Percentiles rank a stretch among this genome's conserved stretches.
Evolutionary conservation across 129 eudicot genomes (phyloP).

Genomic region (Tanacetum coccineum): DNA sequence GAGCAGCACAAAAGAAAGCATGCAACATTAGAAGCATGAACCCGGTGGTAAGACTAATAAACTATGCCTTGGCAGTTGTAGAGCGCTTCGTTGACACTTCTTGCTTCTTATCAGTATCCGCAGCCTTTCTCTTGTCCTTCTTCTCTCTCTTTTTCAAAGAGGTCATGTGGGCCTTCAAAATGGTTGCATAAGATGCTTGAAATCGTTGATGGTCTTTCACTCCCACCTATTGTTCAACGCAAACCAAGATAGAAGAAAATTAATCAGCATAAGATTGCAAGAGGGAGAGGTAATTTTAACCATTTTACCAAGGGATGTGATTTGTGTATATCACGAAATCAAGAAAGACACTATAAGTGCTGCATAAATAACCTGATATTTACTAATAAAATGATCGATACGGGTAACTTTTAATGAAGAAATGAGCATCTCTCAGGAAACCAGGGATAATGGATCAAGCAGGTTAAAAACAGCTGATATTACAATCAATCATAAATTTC

Average conservation of each 20-base stretch:
- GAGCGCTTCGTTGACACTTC: conserved; percentile 42
- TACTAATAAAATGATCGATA: no score
- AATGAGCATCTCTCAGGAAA: no score
- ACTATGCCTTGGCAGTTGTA: conserved; percentile 27
- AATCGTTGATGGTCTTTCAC: conserved; percentile 87
- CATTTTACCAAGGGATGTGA: background rate
- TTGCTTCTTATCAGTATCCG: conserved; percentile 52
- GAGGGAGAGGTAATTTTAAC: background rate
- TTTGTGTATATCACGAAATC: no score
- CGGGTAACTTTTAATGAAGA: no score
- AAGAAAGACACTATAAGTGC: no score
- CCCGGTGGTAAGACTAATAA: conserved; percentile 10
- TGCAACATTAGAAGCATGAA: conserved; percentile 10
- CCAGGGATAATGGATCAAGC: no score
- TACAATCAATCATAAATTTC: no score
- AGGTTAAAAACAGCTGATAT: no score
- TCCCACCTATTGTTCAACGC: conserved; percentile 45
- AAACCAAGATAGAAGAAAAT: background rate
- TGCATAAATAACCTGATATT: no score
- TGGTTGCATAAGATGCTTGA: conserved; percentile 86
- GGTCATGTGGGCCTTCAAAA: conserved; percentile 81
- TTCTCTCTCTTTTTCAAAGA: conserved; percentile 88
- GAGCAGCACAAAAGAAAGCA: conserved; percentile 7
- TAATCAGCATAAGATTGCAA: background rate
- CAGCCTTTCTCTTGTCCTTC: conserved; percentile 75